These are phyloP conservation scores for Simplicillium aogashimaense DNA, from an alignment of 2,329 filamentous ascomycete genomes.

Conservation along the genomic window DNA sequence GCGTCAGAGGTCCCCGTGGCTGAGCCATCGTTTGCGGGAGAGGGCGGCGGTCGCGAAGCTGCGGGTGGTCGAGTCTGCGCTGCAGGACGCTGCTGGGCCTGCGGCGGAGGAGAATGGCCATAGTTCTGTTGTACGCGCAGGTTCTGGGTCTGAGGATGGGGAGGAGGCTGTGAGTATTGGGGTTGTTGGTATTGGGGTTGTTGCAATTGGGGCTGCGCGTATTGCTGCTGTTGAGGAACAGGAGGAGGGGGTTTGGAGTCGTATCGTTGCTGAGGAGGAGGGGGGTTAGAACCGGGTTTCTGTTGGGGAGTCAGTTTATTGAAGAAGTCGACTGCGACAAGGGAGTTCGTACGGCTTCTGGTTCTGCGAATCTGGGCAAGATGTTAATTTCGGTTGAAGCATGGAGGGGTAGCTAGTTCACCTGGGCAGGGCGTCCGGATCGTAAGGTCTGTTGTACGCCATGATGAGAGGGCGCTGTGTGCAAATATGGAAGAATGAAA, in stretches of 20 bases:
- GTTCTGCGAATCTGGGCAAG: constrained; percentile 57
- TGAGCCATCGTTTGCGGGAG: constrained; percentile 45
- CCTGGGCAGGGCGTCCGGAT: constrained; percentile 91
- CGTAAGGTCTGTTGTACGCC: constrained; percentile 91
- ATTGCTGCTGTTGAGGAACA: constrained; percentile 15
- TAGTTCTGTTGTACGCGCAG: constrained; percentile 22
- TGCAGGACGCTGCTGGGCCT: constrained; percentile 23
- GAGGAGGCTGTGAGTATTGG: constrained; percentile 6
- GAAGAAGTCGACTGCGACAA: constrained; percentile 2
- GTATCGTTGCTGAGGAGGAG: constrained; percentile 11
- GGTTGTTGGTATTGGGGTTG: constrained; percentile 18
- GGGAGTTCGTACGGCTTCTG: constrained; percentile 48
- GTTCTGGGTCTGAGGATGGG: constrained; percentile 8
- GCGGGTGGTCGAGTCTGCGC: constrained; percentile 42
- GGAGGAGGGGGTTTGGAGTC: too few species aligned
- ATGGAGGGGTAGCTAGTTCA: constrained; percentile 32
- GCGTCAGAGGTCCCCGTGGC: constrained; percentile 47
- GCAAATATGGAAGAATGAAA: background rate
- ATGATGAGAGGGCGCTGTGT: constrained; percentile 39
- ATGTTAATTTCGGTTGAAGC: constrained; percentile 3
- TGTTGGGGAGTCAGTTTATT: constrained; percentile 9
- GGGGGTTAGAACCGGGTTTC: constrained; percentile 25
- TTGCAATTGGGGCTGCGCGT: constrained; percentile 15
- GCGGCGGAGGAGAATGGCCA: constrained; percentile 40
- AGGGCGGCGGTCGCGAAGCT: constrained; percentile 54